A percentile compares a stretch with the other conserved stretches of the same genome.
Conservation (phyloP, 1,284 basidiomycete species). For the Ganoderma boninense region DNA sequence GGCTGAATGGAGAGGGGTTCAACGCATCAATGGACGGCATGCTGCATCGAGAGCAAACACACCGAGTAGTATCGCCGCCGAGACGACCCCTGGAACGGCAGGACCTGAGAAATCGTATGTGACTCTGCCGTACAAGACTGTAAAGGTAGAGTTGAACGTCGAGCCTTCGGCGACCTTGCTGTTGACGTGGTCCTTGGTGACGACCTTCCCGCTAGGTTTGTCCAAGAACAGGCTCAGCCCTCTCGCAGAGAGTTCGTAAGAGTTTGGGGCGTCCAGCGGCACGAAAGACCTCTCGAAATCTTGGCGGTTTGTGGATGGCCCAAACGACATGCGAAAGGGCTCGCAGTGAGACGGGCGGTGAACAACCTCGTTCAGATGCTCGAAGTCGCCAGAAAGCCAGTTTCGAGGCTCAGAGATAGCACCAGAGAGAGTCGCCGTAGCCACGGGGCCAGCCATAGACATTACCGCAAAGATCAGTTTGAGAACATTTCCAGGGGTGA, state of each 20-base stretch:
- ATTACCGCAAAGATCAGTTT: not conserved
- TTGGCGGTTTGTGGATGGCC: slow-evolving; percentile 9
- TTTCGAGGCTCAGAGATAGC: not conserved
- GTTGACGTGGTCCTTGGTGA: slow-evolving; percentile 46
- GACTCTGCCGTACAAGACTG: slow-evolving; percentile 47
- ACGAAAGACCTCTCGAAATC: slow-evolving; percentile 39
- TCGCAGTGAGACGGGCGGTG: slow-evolving; percentile 27
- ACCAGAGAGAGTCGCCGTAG: not conserved
- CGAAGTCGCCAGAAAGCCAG: slow-evolving; percentile 1
- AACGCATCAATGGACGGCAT: not conserved
- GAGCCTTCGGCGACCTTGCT: slow-evolving; percentile 48
- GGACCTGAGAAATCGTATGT: slow-evolving; percentile 47
- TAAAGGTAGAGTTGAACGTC: slow-evolving; percentile 54
- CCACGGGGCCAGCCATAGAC: not conserved
- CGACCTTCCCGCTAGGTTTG: slow-evolving; percentile 44
- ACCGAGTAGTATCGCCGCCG: slow-evolving; percentile 52
- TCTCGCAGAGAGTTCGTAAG: slow-evolving; percentile 39
- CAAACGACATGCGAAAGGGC: slow-evolving; percentile 33
- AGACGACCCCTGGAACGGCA: slow-evolving; percentile 46
- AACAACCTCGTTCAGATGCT: not conserved
- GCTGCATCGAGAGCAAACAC: slow-evolving; percentile 9
- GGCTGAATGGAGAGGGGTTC: slow-evolving; percentile 30
- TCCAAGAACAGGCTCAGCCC: slow-evolving; percentile 48
- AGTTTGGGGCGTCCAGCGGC: slow-evolving; percentile 43
- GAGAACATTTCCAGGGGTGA: not conserved